Evolutionary conservation across 2,329 filamentous ascomycete species (phyloP).

Genomic region (Talaromyces sp.): DNA sequence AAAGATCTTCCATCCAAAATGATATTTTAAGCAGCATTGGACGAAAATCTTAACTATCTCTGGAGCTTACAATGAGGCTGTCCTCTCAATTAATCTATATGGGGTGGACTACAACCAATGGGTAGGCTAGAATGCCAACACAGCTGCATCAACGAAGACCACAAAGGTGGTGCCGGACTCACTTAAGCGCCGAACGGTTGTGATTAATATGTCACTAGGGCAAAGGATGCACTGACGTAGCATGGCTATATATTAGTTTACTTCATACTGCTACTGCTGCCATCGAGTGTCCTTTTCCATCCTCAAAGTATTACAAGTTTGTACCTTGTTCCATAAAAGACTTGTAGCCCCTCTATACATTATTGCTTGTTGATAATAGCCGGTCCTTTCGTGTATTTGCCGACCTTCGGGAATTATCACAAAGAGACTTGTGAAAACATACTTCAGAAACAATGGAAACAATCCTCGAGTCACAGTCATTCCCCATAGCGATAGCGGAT

Average conservation of each 20-base stretch:
- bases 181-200: not conserved
- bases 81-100: not conserved
- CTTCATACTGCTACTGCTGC: not conserved
- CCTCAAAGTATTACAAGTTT: not conserved
- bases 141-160: not conserved
- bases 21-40: not conserved
- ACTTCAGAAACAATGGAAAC: not conserved
- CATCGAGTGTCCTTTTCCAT: not conserved
- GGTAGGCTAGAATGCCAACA: not conserved
- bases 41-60: not conserved
- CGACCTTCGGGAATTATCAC: not conserved
- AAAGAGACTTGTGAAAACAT: not conserved
- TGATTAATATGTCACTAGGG: not conserved
- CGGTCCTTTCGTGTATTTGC: not conserved
- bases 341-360: too few species aligned
- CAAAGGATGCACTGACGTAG: not conserved
- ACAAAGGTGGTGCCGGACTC: not conserved
- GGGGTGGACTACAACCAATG: not conserved
- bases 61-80: not conserved
- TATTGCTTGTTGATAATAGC: not conserved
- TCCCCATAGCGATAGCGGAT: not conserved
- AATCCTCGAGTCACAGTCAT: not conserved
- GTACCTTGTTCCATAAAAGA: not conserved
- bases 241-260: not conserved
- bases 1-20: not conserved